Evolutionary conservation across 2,329 filamentous ascomycete species (phyloP).

Genomic region (Phialophora tarda): DNA sequence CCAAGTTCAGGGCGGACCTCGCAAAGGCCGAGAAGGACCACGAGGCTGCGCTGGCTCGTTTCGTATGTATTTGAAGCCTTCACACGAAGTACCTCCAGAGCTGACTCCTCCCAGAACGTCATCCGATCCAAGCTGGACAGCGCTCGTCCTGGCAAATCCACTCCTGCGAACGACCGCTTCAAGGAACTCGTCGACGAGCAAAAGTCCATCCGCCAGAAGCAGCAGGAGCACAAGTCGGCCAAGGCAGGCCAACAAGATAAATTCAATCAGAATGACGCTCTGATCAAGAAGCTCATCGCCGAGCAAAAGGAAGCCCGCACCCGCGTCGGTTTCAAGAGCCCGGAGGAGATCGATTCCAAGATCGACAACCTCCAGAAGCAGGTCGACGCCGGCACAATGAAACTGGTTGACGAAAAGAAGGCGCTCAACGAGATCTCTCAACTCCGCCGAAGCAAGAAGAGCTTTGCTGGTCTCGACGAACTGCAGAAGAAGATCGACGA

Average conservation of each 20-base stretch:
- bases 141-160: constrained; percentile 78
- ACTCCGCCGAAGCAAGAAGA: constrained; percentile 88
- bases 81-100: not conserved
- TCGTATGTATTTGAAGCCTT: constrained; percentile 56
- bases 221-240: constrained; percentile 83
- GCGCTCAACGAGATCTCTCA: constrained; percentile 79
- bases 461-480: constrained; percentile 82
- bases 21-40: constrained; percentile 87
- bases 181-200: constrained; percentile 72
- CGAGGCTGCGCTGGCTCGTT: constrained; percentile 72
- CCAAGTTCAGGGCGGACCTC: constrained; percentile 77
- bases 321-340: constrained; percentile 82
- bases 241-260: constrained; percentile 81
- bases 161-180: constrained; percentile 78
- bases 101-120: constrained; percentile 66
- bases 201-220: constrained; percentile 82
- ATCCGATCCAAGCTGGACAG: constrained; percentile 87
- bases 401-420: constrained; percentile 97
- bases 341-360: constrained; percentile 84
- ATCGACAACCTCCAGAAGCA: constrained; percentile 81
- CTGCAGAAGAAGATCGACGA: constrained; percentile 88
- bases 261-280: constrained; percentile 89
- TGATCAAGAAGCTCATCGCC: constrained; percentile 79
- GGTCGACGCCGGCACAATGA: constrained; percentile 89
- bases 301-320: constrained; percentile 86